Percentiles rank a stretch among this genome's conserved stretches.
Conservation (phyloP, 139 green algal genomes). For the Deuterostichococcus epilithicus region DNA sequence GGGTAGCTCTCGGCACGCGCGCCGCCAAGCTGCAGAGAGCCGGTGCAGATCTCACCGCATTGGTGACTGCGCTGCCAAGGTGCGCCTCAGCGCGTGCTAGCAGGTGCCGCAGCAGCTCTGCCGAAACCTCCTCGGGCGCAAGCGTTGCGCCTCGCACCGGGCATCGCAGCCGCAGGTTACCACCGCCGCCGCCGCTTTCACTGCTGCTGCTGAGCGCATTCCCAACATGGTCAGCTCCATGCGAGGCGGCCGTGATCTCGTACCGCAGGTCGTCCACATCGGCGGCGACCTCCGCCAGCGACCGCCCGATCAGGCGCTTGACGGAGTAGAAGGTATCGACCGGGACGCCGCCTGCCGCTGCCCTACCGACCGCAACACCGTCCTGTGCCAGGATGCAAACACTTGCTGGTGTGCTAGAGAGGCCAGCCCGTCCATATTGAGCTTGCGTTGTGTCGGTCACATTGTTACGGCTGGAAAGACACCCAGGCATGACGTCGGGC, state of each 20-base stretch:
- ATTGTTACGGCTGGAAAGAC: too few species aligned
- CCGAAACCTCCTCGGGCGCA: constrained; percentile 21
- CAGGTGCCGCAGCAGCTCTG: constrained; percentile 49
- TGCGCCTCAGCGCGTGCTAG: constrained; percentile 27
- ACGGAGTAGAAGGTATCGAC: constrained; percentile 63
- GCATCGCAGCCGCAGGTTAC: background rate
- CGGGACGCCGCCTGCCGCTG: constrained; percentile 28
- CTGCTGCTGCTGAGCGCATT: too few species aligned
- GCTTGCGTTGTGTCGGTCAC: too few species aligned
- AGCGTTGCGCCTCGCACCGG: background rate
- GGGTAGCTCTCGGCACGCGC: too few species aligned
- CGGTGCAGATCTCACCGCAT: constrained; percentile 23
- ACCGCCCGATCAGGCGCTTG: constrained; percentile 65
- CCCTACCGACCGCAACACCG: constrained; percentile 40
- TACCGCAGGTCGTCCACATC: constrained; percentile 19
- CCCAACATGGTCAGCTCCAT: too few species aligned
- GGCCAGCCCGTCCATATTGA: too few species aligned
- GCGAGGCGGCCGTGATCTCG: background rate
- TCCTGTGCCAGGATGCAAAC: constrained; percentile 12
- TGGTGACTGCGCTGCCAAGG: constrained; percentile 15
- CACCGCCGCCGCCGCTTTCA: too few species aligned
- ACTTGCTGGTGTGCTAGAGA: too few species aligned
- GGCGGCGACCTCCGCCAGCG: background rate
- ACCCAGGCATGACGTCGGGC: too few species aligned
- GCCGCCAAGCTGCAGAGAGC: too few species aligned